These are phyloP conservation scores for Microbotryum violaceum DNA, from an alignment of 1,284 basidiomycete species.

Conservation along the genomic window DNA sequence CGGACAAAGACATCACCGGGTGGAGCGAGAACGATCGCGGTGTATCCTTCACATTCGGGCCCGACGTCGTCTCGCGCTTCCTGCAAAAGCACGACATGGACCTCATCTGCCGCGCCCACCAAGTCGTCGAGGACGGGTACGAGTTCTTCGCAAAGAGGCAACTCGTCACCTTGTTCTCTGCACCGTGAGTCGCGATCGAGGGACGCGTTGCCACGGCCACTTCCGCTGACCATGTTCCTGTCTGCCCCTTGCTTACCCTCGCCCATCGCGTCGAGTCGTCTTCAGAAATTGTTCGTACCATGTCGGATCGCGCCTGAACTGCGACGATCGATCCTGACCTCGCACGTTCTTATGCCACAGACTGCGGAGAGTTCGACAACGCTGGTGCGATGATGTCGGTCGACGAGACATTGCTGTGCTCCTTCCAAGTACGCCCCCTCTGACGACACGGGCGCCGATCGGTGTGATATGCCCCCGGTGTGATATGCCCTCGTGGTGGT, in stretches of 20 bases:
- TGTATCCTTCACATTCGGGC: constrained; percentile 97
- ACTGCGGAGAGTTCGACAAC: constrained; percentile 68
- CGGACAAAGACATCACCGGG: constrained; percentile 97
- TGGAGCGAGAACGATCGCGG: constrained; percentile 99
- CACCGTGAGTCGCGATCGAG: constrained; percentile 48
- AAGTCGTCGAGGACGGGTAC: constrained; percentile 98
- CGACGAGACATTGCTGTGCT: constrained; percentile 93
- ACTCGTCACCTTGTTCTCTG: constrained; percentile 93
- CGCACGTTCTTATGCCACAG: constrained; percentile 72
- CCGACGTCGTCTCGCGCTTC: constrained; percentile 95
- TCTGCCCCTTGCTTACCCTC: no score
- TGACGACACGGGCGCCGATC: no score
- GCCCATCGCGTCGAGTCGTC: background rate
- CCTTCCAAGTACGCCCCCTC: constrained; percentile 75
- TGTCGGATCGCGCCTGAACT: constrained; percentile 46
- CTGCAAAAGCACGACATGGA: constrained; percentile 99
- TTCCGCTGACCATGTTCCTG: constrained; percentile 86
- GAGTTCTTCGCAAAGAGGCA: constrained; percentile 99
- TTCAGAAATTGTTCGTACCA: background rate
- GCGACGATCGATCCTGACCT: constrained; percentile 63
- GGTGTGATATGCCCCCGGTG: background rate
- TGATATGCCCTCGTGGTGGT: background rate
- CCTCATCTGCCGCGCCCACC: constrained; percentile 95
- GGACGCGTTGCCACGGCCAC: constrained; percentile 40
- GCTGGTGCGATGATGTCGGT: constrained; percentile 99